phyloP scores from a whole-genome alignment of 352 stramenopile species.

The Globisporangium recalcitrans region DNA sequence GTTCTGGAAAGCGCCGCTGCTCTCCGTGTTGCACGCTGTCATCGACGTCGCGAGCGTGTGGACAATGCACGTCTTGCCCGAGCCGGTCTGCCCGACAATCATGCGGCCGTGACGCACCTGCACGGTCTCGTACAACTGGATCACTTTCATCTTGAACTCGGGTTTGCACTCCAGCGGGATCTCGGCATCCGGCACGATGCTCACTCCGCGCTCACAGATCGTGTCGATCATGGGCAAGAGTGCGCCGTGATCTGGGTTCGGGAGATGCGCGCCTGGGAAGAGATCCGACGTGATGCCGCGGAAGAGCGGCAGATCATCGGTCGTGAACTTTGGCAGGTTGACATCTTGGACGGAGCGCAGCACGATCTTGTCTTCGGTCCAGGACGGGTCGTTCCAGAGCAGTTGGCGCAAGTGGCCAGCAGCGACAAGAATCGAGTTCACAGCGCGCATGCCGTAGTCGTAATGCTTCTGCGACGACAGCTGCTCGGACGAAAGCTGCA shows the following conservation, averaged over 20 bases:
- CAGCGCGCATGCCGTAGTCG: slow-evolving; percentile 94
- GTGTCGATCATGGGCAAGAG: slow-evolving; percentile 82
- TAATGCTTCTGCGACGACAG: slow-evolving; percentile 94
- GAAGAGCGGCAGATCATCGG: slow-evolving; percentile 91
- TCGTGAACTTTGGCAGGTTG: slow-evolving; percentile 93
- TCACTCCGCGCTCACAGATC: slow-evolving; percentile 62
- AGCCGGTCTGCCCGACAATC: slow-evolving; percentile 92
- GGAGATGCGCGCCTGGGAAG: slow-evolving; percentile 87
- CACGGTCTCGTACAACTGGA: slow-evolving; percentile 95
- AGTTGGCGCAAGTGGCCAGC: slow-evolving; percentile 88
- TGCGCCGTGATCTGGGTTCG: slow-evolving; percentile 78
- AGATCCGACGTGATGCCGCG: slow-evolving; percentile 92
- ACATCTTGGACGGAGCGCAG: slow-evolving; percentile 91
- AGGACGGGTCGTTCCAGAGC: slow-evolving; percentile 84
- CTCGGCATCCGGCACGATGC: slow-evolving; percentile 50
- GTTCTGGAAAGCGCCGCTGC: slow-evolving; percentile 49
- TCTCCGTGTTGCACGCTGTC: slow-evolving; percentile 61
- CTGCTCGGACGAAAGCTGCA: slow-evolving; percentile 92
- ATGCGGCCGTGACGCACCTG: slow-evolving; percentile 94
- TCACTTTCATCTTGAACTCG: slow-evolving; percentile 86
- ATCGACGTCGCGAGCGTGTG: slow-evolving; percentile 75
- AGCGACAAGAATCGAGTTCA: slow-evolving; percentile 93
- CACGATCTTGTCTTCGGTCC: slow-evolving; percentile 90
- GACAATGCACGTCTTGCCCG: slow-evolving; percentile 92
- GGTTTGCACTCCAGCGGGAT: slow-evolving; percentile 71